Percentiles rank a stretch among this genome's conserved stretches.
phyloP scores from a whole-genome alignment of 345 rosid genomes.

The Dovyalis caffra region DNA sequence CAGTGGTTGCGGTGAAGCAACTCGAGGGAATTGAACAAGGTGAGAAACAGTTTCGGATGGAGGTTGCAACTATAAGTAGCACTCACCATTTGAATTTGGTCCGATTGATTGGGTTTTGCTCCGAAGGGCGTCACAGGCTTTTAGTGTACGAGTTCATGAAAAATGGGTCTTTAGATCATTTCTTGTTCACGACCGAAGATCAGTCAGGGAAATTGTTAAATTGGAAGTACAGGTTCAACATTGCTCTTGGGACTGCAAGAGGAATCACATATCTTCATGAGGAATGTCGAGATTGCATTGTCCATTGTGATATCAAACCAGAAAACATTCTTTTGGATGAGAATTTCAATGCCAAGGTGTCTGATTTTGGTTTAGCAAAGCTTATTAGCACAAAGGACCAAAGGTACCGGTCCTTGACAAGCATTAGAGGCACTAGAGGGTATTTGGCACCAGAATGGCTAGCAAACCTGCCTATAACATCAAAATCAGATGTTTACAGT shows the following conservation, averaged over 20 bases:
- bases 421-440: conserved; percentile 20
- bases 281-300: conserved; percentile 29
- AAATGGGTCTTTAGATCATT: conserved; percentile 16
- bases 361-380: conserved; percentile 29
- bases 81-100: conserved; percentile 27
- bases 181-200: conserved; percentile 2
- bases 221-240: conserved; percentile 10
- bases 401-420: not conserved
- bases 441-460: conserved; percentile 28
- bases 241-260: conserved; percentile 22
- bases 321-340: conserved; percentile 23
- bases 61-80: conserved; percentile 23
- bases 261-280: conserved; percentile 27
- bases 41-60: conserved; percentile 26
- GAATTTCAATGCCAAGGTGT: conserved; percentile 15
- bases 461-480: conserved; percentile 20
- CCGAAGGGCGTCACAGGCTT: conserved; percentile 23
- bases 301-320: conserved; percentile 25
- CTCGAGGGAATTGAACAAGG: conserved; percentile 26
- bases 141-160: conserved; percentile 24
- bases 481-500: conserved; percentile 23
- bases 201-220: conserved; percentile 1
- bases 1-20: conserved; percentile 20
- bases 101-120: conserved; percentile 22
- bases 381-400: conserved; percentile 15